Base-by-base conservation (phyloP, 106 monocot genomes). In the Ottelia alismoides region DNA sequence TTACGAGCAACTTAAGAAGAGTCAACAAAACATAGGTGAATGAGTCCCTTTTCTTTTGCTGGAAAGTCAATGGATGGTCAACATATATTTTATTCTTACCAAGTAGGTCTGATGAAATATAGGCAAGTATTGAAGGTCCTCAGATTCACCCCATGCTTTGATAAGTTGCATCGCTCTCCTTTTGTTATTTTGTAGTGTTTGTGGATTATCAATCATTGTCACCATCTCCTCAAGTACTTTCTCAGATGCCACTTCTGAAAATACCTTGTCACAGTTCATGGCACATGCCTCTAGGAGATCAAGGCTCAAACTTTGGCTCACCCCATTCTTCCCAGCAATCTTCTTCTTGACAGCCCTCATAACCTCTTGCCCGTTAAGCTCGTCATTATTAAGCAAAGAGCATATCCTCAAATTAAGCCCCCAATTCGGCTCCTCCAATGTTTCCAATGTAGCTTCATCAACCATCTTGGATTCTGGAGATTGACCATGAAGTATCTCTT, bases 201-300 rank as follows among this genome's bases (percentile, higher is more conserved):
- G 73, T 31, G 79, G 75, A 69, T 78, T 74, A 45, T 88, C 79
- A 51, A 88, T 74, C 79, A 88, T 65, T 50, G 30, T 79, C 28
- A 83, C 73, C 83, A 88, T 79, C 24, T 88, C 83, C 56, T 83
- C 88, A 19, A 88, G 40, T 2, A 88, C 72, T 62, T 74, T 83
- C 55, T 88, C 88, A 1, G 88, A 83, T 65, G 88, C 82, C 43
- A 88, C 58, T 60, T 61, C 83, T 5, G 88, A 88, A 56, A 88
- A 79, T 6, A 74, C 77, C 53, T 88, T 88, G 11, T 88, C 88
- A 65, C 88, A 88, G 31, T 88, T 88, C 83, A 79, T 76, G 24
- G 83, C 64, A 64, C 88, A 88, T 50, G 74, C 49, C 62, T 88
- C 88, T 65, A 88, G 47, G 17, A 88, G 76, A 31, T 83, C 76